A percentile compares a stretch with the other conserved stretches of the same genome.
phyloP scores from a whole-genome alignment of 2,329 filamentous ascomycete species.

The Anisogramma anomala region DNA sequence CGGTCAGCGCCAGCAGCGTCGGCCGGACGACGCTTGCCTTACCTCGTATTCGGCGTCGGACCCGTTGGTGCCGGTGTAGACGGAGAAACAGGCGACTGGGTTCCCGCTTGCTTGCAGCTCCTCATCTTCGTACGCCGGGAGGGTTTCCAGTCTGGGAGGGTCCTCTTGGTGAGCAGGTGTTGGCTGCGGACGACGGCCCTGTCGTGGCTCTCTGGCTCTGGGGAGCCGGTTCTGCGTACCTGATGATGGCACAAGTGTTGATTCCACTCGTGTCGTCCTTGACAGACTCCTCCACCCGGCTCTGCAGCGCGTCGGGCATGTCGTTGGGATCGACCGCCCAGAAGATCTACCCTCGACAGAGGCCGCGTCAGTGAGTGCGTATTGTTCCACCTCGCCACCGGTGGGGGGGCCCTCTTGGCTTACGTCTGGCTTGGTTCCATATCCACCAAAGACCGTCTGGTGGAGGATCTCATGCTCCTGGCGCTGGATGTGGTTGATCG shows the following conservation, averaged over 20 bases:
- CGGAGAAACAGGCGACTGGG: neutral
- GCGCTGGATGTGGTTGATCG: neutral
- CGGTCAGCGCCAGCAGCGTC: neutral
- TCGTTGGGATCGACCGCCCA: conserved; percentile 5
- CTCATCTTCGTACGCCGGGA: neutral
- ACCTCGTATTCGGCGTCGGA: neutral
- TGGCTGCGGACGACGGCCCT: too few relatives aligned
- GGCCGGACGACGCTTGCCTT: neutral
- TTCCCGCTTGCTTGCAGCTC: neutral
- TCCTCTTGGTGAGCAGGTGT: too few relatives aligned
- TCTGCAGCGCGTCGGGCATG: neutral
- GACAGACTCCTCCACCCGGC: neutral
- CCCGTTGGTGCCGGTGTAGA: neutral
- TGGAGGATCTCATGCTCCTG: conserved; percentile 2
- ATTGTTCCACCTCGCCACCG: neutral
- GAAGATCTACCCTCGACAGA: neutral
- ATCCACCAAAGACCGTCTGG: conserved; percentile 1
- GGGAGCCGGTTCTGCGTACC: neutral
- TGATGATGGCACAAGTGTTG: conserved; percentile 1
- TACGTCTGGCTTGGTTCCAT: neutral
- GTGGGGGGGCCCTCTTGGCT: neutral
- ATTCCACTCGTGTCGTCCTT: neutral
- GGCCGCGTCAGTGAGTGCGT: neutral
- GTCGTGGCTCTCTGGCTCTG: neutral
- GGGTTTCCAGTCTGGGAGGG: neutral